Conservation (phyloP, 176 grass and related monocot species). For the Olyra latifolia region DNA sequence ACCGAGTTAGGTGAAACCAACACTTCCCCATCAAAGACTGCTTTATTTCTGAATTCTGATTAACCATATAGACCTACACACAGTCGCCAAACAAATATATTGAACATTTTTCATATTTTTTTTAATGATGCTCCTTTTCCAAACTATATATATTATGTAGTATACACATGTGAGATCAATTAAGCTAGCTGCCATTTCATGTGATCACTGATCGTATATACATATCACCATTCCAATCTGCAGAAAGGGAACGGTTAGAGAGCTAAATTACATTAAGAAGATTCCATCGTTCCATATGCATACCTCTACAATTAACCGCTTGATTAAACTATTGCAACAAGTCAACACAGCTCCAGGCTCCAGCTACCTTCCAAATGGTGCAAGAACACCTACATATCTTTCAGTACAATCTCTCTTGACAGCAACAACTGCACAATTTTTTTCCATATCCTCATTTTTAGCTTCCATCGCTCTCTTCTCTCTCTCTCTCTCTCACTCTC, state of each 20-base stretch:
- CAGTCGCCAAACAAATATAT: too few relatives aligned
- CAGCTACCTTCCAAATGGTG: constrained; percentile 47
- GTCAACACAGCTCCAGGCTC: constrained; percentile 32
- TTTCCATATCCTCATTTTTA: not conserved
- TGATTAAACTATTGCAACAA: constrained; percentile 37
- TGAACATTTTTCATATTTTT: not conserved
- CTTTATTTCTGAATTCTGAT: too few relatives aligned
- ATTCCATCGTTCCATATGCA: constrained; percentile 48
- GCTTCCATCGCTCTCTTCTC: not conserved
- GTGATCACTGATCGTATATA: not conserved
- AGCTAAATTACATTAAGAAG: constrained; percentile 39
- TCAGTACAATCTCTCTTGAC: constrained; percentile 34
- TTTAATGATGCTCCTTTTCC: not conserved
- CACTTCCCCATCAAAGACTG: too few relatives aligned
- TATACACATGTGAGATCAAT: not conserved
- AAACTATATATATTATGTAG: not conserved
- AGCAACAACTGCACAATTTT: not conserved
- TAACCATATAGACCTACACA: too few relatives aligned
- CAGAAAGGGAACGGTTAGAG: not conserved
- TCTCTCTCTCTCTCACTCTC: constrained; percentile 1
- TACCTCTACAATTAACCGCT: not conserved
- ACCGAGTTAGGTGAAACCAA: too few relatives aligned
- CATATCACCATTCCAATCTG: constrained; percentile 1
- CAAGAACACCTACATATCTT: constrained; percentile 37
- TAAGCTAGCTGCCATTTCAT: not conserved